phyloP scores from a whole-genome alignment of 176 grass and related monocot genomes.

The Microstegium vimineum region DNA sequence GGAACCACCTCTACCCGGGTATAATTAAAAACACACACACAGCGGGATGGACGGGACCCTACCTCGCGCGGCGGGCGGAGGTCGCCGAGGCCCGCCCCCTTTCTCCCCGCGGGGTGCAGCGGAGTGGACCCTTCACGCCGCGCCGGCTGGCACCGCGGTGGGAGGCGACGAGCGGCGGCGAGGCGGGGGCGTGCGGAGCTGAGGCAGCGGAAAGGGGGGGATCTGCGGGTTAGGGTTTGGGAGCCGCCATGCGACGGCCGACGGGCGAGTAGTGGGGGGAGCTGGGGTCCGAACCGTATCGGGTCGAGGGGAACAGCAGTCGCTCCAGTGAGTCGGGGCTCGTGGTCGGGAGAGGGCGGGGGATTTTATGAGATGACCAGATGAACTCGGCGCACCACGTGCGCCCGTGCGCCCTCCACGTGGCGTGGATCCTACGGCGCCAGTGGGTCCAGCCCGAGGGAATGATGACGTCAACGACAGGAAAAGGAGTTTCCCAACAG shows the following conservation, averaged over 20 bases:
- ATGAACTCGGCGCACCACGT: constrained; percentile 8
- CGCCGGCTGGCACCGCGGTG: background rate
- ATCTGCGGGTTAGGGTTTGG: constrained; percentile 52
- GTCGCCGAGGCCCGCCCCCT: background rate
- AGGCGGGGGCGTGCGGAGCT: background rate
- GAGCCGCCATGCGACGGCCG: constrained; percentile 20
- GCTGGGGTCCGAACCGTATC: background rate
- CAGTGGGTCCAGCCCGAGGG: background rate
- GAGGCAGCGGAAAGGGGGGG: background rate
- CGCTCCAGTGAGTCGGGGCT: background rate
- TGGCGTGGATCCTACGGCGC: background rate
- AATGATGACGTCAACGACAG: background rate
- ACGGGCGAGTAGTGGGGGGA: background rate
- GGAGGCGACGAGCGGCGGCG: background rate
- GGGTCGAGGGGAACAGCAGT: background rate
- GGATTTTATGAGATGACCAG: background rate
- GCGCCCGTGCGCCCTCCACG: constrained; percentile 5
- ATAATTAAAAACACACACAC: background rate
- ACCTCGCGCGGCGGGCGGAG: constrained; percentile 26
- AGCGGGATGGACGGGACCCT: background rate
- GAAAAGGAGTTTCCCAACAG: background rate
- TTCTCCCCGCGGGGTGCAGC: background rate
- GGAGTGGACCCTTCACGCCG: background rate
- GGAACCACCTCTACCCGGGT: background rate
- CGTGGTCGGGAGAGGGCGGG: background rate